Percentiles rank a stretch among this genome's conserved stretches.
phyloP scores from a whole-genome alignment of 768 basidiomycete genomes.

The Termitomyces titanicus region DNA sequence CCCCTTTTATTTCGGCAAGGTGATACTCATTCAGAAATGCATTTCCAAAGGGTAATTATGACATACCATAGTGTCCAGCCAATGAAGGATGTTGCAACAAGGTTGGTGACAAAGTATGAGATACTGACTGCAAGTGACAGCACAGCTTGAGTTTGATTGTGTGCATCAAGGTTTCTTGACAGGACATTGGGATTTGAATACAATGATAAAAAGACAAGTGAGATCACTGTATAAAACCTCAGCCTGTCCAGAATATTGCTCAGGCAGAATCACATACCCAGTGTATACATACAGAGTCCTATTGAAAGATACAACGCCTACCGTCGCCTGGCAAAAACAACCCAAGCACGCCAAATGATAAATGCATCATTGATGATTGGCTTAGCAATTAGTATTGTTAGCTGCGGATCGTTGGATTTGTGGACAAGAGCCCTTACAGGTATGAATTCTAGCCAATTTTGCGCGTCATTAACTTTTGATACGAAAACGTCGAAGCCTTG shows the following conservation, averaged over 20 bases:
- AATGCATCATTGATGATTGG: background rate
- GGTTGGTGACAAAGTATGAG: background rate
- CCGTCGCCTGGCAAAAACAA: background rate
- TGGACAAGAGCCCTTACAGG: too few species aligned
- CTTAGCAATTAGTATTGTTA: background rate
- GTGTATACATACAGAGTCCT: background rate
- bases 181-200: too few species aligned
- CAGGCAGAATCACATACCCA: background rate
- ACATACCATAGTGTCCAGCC: background rate
- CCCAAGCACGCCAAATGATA: background rate
- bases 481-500: too few species aligned
- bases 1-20: too few species aligned
- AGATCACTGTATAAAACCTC: too few species aligned
- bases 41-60: too few species aligned
- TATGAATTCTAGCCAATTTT: too few species aligned
- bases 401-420: background rate
- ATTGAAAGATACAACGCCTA: background rate
- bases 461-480: too few species aligned
- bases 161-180: too few species aligned
- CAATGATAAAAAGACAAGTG: too few species aligned
- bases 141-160: background rate
- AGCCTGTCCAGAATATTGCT: too few species aligned
- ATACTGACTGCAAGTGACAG: background rate
- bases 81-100: background rate
- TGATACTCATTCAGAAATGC: too few species aligned